Percentiles rank a stretch among this genome's conserved stretches.
Evolutionary conservation across 169 alveolate species (phyloP).

Genomic region (Eimeria sp.): DNA sequence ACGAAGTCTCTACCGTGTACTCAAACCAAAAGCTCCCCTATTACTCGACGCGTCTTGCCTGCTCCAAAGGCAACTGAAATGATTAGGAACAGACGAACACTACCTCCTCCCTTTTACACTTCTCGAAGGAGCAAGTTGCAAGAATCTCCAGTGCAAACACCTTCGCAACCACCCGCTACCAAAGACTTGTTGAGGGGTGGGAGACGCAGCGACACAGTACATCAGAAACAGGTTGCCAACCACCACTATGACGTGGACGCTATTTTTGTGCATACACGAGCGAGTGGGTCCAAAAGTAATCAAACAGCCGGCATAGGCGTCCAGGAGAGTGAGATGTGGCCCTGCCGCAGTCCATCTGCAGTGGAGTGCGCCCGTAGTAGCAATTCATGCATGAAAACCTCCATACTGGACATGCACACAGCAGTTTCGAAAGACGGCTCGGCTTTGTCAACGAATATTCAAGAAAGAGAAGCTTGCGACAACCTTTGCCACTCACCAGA

Average conservation of each 20-base stretch:
- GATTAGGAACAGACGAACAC: neutral
- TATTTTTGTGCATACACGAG: neutral
- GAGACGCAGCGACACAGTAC: neutral
- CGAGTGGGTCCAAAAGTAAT: neutral
- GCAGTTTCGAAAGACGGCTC: neutral
- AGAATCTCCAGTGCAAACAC: neutral
- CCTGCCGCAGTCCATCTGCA: conserved; percentile 47
- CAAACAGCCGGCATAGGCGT: neutral
- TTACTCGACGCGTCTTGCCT: neutral
- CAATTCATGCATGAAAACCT: neutral
- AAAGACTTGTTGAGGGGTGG: neutral
- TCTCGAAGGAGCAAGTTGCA: neutral
- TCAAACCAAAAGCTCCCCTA: neutral
- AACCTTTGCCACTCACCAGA: neutral
- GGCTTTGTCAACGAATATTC: neutral
- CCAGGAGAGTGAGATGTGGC: neutral
- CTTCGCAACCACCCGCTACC: neutral
- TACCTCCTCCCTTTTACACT: neutral
- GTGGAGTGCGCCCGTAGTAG: neutral
- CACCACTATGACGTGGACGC: neutral
- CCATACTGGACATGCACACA: neutral
- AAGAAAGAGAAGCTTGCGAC: neutral
- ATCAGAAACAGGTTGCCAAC: neutral
- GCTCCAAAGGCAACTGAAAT: neutral
- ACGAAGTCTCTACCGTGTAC: neutral